phyloP scores from a whole-genome alignment of 139 green algal genomes.

The Spirogloea muscicola region DNA sequence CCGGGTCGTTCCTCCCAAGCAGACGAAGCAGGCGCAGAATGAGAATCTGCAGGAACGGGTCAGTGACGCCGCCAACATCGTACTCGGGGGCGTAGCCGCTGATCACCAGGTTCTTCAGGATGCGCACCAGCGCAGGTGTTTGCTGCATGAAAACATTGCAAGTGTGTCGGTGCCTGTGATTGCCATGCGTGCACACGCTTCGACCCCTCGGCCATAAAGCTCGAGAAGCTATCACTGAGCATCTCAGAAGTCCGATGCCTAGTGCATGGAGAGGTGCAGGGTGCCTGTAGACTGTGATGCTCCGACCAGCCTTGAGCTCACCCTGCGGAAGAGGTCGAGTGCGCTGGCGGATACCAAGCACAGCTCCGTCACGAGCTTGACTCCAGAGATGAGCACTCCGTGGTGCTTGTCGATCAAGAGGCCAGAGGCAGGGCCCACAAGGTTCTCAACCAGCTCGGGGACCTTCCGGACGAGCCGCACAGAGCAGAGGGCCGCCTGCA shows the following conservation, averaged over 20 bases:
- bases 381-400: conserved; percentile 72
- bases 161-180: no score
- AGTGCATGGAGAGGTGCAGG: no score
- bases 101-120: conserved; percentile 55
- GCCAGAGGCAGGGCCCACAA: conserved; percentile 63
- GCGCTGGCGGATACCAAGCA: conserved; percentile 48
- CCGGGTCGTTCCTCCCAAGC: conserved; percentile 72
- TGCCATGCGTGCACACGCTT: no score
- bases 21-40: conserved; percentile 79
- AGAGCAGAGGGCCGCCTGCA: conserved; percentile 58
- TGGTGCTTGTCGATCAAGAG: conserved; percentile 88
- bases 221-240: no score
- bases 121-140: conserved; percentile 40
- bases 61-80: conserved; percentile 85
- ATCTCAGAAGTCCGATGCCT: no score
- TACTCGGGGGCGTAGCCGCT: conserved; percentile 76
- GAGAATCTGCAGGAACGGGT: conserved; percentile 92
- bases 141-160: no score
- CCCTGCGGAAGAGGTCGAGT: conserved; percentile 50
- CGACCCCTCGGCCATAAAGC: no score
- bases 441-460: conserved; percentile 84
- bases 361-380: conserved; percentile 80
- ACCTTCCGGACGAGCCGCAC: conserved; percentile 82
- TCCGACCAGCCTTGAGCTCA: no score
- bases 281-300: no score